These are phyloP conservation scores for Pyrrhoderma lamaoense DNA, from an alignment of 1,284 basidiomycete species.

Conservation along the genomic window DNA sequence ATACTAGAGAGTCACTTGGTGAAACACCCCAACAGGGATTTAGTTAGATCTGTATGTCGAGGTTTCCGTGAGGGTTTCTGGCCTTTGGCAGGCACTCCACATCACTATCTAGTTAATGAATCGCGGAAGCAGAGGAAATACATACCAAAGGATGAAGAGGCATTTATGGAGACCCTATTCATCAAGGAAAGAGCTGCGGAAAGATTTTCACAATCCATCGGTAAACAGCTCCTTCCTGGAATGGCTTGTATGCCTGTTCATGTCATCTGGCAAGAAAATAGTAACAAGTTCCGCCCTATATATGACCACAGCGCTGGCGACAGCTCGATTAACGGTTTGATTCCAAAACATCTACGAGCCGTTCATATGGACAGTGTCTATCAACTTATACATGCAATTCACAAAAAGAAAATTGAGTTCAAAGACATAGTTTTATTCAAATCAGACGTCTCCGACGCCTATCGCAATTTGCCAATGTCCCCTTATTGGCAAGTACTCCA, in stretches of 20 bases:
- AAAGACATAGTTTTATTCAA: conserved; percentile 14
- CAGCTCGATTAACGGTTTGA: conserved; percentile 15
- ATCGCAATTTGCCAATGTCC: conserved; percentile 21
- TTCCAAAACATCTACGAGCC: conserved; percentile 4
- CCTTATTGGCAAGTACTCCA: conserved; percentile 23
- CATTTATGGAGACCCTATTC: conserved; percentile 29
- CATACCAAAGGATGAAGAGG: conserved; percentile 11
- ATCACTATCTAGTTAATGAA: conserved; percentile 25
- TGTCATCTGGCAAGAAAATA: conserved; percentile 33
- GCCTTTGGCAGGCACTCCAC: conserved; percentile 30
- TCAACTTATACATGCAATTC: conserved; percentile 6
- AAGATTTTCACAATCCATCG: conserved; percentile 33
- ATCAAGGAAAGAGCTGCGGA: conserved; percentile 28
- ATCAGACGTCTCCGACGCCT: conserved; percentile 22
- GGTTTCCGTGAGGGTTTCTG: conserved; percentile 34
- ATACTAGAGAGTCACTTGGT: conserved; percentile 25
- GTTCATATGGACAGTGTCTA: conserved; percentile 12
- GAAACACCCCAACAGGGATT: conserved; percentile 30
- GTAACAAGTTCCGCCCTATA: conserved; percentile 20
- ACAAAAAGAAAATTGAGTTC: background rate
- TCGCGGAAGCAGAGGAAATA: conserved; percentile 15
- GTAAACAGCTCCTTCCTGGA: conserved; percentile 32
- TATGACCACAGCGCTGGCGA: conserved; percentile 17
- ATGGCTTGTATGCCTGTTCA: conserved; percentile 39
- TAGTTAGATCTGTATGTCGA: conserved; percentile 29